phyloP scores from a whole-genome alignment of 2,329 filamentous ascomycete species.

The Stachybotrys chartarum region DNA sequence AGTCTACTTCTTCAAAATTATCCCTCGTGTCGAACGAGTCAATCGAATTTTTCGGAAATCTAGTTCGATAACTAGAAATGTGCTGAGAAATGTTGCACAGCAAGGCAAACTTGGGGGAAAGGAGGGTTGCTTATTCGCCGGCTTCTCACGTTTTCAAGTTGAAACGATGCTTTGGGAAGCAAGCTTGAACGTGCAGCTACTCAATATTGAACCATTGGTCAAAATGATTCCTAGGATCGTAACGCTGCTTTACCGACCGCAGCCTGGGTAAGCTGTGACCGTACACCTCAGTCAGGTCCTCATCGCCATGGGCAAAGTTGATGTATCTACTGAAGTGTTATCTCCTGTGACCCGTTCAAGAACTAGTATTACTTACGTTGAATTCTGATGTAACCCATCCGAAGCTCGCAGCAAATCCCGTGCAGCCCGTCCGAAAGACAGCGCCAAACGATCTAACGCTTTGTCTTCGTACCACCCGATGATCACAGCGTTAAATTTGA shows the following conservation, averaged over 20 bases:
- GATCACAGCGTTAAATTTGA: conserved; percentile 26
- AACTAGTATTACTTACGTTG: conserved; percentile 4
- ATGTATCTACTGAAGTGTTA: conserved; percentile 15
- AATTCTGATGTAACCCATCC: conserved; percentile 6
- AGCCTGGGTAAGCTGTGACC: conserved; percentile 16
- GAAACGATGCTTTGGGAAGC: background rate
- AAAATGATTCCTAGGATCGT: conserved; percentile 17
- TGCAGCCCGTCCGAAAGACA: conserved; percentile 22
- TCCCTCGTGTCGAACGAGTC: too few species aligned
- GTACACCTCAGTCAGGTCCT: conserved; percentile 16
- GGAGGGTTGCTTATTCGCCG: too few species aligned
- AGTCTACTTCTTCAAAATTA: too few species aligned
- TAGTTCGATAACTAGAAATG: too few species aligned
- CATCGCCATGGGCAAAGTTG: conserved; percentile 25
- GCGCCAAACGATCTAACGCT: conserved; percentile 23
- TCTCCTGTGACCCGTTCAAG: background rate
- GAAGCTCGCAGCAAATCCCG: conserved; percentile 19
- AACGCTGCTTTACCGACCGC: conserved; percentile 15
- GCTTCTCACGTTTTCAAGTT: too few species aligned
- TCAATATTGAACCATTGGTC: conserved; percentile 18
- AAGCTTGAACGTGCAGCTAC: background rate
- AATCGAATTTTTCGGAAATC: too few species aligned
- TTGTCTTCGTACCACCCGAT: conserved; percentile 31
- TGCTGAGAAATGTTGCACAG: too few species aligned
- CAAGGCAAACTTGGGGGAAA: too few species aligned